Conservation (phyloP, 352 stramenopile genomes). For the Peronospora belbahrii region DNA sequence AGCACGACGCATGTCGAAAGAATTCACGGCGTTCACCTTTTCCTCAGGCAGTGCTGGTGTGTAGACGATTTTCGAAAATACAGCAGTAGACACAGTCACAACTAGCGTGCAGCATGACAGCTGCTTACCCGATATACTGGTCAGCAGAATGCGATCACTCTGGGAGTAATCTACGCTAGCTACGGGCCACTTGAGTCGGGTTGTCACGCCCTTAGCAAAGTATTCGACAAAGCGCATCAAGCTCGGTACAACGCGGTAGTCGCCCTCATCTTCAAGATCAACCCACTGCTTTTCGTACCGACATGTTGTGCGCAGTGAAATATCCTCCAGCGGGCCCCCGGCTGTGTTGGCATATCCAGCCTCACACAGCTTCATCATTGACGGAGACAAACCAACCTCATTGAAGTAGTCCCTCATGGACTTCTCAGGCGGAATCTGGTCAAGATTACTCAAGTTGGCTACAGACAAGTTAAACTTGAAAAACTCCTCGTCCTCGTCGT, state of each 20-base stretch:
- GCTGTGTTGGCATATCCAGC: conserved; percentile 77
- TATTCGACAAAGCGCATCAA: conserved; percentile 61
- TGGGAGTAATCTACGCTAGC: conserved; percentile 49
- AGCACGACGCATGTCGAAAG: conserved; percentile 66
- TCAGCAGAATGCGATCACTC: conserved; percentile 43
- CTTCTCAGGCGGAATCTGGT: conserved; percentile 44
- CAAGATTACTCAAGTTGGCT: conserved; percentile 50
- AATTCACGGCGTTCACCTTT: conserved; percentile 54
- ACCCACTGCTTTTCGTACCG: conserved; percentile 81
- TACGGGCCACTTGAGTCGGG: conserved; percentile 51
- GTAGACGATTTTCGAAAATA: conserved; percentile 73
- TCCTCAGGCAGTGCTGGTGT: conserved; percentile 39
- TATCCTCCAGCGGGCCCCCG: conserved; percentile 53
- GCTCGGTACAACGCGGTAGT: conserved; percentile 64
- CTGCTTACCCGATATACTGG: conserved; percentile 42
- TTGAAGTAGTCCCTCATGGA: conserved; percentile 80
- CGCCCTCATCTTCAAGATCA: conserved; percentile 71
- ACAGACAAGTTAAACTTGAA: conserved; percentile 66
- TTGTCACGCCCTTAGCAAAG: conserved; percentile 42
- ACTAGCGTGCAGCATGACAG: conserved; percentile 55
- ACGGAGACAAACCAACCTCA: conserved; percentile 43
- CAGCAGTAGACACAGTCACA: conserved; percentile 68
- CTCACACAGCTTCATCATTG: conserved; percentile 80
- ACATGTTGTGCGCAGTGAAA: conserved; percentile 72
- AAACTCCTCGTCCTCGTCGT: conserved; percentile 65